Base-by-base conservation (phyloP, 2,329 filamentous ascomycete genomes). In the Cytospora mali region DNA sequence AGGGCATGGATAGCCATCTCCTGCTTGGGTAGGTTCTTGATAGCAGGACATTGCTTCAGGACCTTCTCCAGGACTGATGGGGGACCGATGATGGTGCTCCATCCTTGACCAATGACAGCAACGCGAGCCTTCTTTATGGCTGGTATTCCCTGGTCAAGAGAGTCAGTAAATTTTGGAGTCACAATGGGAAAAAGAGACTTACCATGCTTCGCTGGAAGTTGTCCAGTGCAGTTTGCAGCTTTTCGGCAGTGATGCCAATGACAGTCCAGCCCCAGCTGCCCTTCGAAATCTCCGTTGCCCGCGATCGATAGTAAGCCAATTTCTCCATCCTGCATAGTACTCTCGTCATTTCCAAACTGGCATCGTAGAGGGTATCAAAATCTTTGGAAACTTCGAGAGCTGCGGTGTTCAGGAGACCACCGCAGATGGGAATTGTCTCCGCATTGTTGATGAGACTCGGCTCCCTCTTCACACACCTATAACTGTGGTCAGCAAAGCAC, bases 131-230 rank as follows among this genome's bases (percentile, higher is more conserved):
- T 62, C 27, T 62, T 62, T 33, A 62, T 39, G 31, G 55, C 59
- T 52, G 59, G 59, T 52, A 62, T 62, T 4, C 59, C 59, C 59
- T 62, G 16, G 16, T 48, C 7, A 18, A 14, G 14, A 6, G n/a
- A 46, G 21, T 60, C 14, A 25, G 25, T 16, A 16, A 28, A 31
- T 25, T 11, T 16, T 35, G 6, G n/a, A n/a, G 16, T 39, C 35
- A 2, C 4, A 39, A 2, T 6, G 6, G 11, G 46, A 33, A 18
- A 5, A 23, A 11, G 0, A 5, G 14, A 25, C 52, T 31, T 33
- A 62, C 59, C 59, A 62, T 62, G 59, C 59, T 62, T 21, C 59
- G 53, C 48, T 62, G 59, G 16, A 62, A 62, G 54, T 51, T 52
- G 33, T 62, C 53, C 3, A 62, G 53, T 2, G 59, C 48, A 16